Evolutionary conservation across 495 filamentous ascomycete species (phyloP), one percentile per base, ranked within the genome.

Genomic region (Trichoderma virens): DNA sequence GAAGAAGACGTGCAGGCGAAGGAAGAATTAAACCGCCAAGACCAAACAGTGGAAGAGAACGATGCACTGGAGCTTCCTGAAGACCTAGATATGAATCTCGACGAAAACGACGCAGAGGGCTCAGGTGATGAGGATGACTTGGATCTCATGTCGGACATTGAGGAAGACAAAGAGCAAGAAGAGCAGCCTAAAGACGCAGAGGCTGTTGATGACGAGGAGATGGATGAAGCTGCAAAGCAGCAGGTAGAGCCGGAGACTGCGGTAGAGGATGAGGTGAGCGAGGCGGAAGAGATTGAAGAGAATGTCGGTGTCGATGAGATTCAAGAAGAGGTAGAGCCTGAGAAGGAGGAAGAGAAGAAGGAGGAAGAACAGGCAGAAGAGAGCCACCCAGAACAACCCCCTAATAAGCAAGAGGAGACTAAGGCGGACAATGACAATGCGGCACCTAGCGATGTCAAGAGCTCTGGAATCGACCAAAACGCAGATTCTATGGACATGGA

Each of bases 1-100:
- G 80, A 87, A 2, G 86, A 93, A 65, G 90, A 96, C 67, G 83
- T 88, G 60, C 86, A 91, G 27, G 78, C 86, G 62, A 84, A 89
- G 56, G 81, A 83, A 61, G 85, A 86, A 59, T 75, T 80, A 31
- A 86, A 86, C 47, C 84, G 82, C 25, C 82, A 83, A 62, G 88
- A 88, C 59, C 82, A 85, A 65, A 86, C 88, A 64, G 88, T 88
- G 32, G 80, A 87, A 56, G 85, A 85, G 45, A 78, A 81, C 23
- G 82, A 85, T 47, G 79, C 80, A 5, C 68, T 87, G 51, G 83
- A 80, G 28, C 68, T 87, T 45, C 85, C 90, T 61, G 90, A 92
- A 59, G 88, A 91, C 65, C 83, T 92, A 75, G 86, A 93, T 62
- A 81, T 88, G 64, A 87, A 87, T 66, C 74, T 81, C 9, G 72